Evolutionary conservation across 1,139 yeast species (phyloP), one percentile per base, ranked within the genome.

Genomic region (Geotrichum australiense): DNA sequence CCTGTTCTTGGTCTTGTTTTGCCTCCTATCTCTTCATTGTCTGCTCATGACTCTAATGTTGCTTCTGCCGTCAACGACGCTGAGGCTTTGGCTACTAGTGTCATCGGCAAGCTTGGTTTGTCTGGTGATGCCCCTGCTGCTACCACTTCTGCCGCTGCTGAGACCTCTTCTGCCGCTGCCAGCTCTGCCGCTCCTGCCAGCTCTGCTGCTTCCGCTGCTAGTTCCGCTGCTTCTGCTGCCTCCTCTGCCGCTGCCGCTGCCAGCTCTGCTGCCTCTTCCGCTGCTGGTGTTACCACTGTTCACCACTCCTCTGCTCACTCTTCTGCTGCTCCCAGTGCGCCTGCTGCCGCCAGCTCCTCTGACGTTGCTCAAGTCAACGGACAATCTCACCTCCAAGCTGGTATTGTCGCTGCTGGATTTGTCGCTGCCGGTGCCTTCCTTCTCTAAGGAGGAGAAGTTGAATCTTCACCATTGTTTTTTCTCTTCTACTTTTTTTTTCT

Each of bases 151-250:
- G 29, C 43, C 19, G 21, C 41, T 15, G 36, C 37, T 21, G 8
- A 26, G 4, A 35, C 68, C 64, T 41, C 66, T 57, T 45, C 74
- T 63, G 64, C 74, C 18, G 27, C 30, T 15, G 33, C 38, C 20
- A 6, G 35, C 15, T 21, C 38, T 12, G 7, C 42, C 15, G 34
- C 15, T 21, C 18, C 22, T 15, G 16, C 42, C 19, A 19, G 24
- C 20, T 8, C 39, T 28, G 12, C 26, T 15, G 19, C 39, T 15
- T 4, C 32, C 15, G 26, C 39, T 12, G 19, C 25, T 20, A 8
- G 21, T 27, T 5, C 40, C 16, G 12, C 35, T 23, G 20, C 32
- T 19, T 16, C 34, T 36, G 33, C 33, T 34, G 4, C 39, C 20
- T 10, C 20, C 23, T 10, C 35, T 28, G 21, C 43, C 19, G 10